Evolutionary conservation across 2,329 filamentous ascomycete genomes (phyloP), one percentile per base, ranked within the genome.

Genomic region (Fusarium nelsonii): DNA sequence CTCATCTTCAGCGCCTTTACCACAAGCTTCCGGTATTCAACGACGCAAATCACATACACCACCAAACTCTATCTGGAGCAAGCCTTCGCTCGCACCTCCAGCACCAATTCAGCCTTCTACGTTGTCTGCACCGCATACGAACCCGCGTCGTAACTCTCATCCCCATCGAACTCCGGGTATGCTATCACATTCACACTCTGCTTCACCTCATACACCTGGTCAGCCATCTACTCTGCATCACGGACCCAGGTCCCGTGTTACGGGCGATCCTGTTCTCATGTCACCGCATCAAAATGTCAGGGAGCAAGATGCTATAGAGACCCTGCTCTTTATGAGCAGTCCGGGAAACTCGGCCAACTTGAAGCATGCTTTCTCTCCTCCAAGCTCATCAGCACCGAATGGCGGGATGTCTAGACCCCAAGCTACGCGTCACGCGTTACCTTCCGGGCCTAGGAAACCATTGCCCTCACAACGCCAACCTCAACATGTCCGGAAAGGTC

Each of bases 231-330:
- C 56, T 3, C 46, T 76, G 36, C 70, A 72, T 18, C 65, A 66
- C 23, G 66, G 71, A 71, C 28, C 81, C 76, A 66, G 75, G 65
- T 62, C 74, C n/a, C 74, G 75, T 64, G 61, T 76, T 15, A 79
- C 78, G 51, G 77, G 79, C 20, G 85, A 87, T 55, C 83, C 86
- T 9, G 87, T 90, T 16, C 80, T 91, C 6, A 89, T 89, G 64
- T 92, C 91, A 32, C 90, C 90, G 1, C 78, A 78, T 58, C 90
- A 75, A 50, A 71, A 90, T 58, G 90, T 92, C 67, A 87, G 91
- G 52, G 92, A 96, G 75, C 91, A 94, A 74, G 92, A 95, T 73
- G 92, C 92, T 8, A 89, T 95, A 46, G 92, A 94, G 75, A 91
- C 91, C 1, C 80, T 96, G 26, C 82, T 95, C 28, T 94, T 94